Percentiles rank a stretch among this genome's conserved stretches.
Evolutionary conservation across 257 asterid species (phyloP).

Genomic region (Penstemon newberryi): DNA sequence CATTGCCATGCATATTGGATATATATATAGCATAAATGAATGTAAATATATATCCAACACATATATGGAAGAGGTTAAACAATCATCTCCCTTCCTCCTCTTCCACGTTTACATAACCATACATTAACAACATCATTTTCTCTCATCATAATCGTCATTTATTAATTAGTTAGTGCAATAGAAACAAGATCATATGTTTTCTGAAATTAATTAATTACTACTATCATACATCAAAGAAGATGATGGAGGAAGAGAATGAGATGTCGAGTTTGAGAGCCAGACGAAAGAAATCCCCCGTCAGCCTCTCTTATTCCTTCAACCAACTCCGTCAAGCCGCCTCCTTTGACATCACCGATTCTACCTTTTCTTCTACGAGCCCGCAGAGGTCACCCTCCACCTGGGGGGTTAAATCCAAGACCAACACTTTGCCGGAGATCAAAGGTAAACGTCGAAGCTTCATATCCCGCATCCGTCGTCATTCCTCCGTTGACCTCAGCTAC

Average conservation of each 20-base stretch:
- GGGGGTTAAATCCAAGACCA: constrained; percentile 28
- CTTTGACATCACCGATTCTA: not conserved
- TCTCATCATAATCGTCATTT: no score
- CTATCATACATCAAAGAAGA: no score
- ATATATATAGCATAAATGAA: no score
- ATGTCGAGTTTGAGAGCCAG: constrained; percentile 17
- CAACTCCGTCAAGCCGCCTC: constrained; percentile 27
- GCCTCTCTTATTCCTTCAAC: constrained; percentile 34
- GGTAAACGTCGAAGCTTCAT: constrained; percentile 34
- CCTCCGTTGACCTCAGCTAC: constrained; percentile 46
- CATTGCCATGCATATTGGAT: no score
- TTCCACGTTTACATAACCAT: no score
- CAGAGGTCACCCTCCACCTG: constrained; percentile 19
- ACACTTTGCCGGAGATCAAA: constrained; percentile 28
- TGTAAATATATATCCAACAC: no score
- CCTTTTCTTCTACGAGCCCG: not conserved
- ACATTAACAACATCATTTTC: no score
- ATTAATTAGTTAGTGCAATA: no score
- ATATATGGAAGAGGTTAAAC: no score
- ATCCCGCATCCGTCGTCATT: constrained; percentile 38
- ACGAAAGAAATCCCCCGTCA: constrained; percentile 30
- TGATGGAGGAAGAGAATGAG: constrained; percentile 25
- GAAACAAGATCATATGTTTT: no score
- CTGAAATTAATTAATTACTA: no score
- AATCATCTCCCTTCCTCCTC: no score